Conservation (phyloP, 306 rosid species). For the Castanea mollissima region DNA sequence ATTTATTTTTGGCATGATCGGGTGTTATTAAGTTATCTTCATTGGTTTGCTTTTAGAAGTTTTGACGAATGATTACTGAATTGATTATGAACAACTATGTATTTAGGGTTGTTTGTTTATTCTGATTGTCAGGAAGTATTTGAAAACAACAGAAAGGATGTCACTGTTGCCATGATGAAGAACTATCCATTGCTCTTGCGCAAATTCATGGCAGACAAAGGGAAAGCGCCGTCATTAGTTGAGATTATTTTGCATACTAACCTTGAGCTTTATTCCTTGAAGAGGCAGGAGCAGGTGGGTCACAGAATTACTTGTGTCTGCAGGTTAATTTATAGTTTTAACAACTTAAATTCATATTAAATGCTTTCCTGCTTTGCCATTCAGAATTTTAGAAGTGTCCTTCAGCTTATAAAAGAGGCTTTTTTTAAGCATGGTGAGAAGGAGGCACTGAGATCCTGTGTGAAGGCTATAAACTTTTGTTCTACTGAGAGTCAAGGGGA, state of each 20-base stretch:
- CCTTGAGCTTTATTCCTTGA: constrained; percentile 80
- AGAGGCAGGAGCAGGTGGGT: constrained; percentile 90
- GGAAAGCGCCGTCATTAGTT: constrained; percentile 71
- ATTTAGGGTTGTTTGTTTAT: constrained; percentile 12
- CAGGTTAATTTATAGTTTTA: constrained; percentile 19
- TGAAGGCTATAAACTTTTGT: constrained; percentile 70
- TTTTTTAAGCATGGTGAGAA: constrained; percentile 89
- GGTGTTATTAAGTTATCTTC: background rate
- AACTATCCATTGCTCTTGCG: constrained; percentile 75
- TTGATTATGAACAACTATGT: background rate
- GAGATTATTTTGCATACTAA: constrained; percentile 78
- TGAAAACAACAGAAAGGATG: constrained; percentile 76
- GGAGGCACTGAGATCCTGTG: constrained; percentile 83
- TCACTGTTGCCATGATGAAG: constrained; percentile 86
- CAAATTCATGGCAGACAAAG: constrained; percentile 87
- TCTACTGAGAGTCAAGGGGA: constrained; percentile 86
- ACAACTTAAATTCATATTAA: constrained; percentile 14
- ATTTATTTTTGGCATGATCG: background rate
- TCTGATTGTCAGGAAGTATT: constrained; percentile 63
- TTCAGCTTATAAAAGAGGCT: constrained; percentile 83
- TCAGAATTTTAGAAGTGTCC: constrained; percentile 80
- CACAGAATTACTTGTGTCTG: constrained; percentile 13
- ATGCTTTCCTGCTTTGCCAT: constrained; percentile 29
- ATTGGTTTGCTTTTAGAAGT: background rate
- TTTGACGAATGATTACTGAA: background rate